Percentiles rank a stretch among this genome's conserved stretches.
Conservation (phyloP, 495 filamentous ascomycete genomes). For the Hypoxylon fragiforme region DNA sequence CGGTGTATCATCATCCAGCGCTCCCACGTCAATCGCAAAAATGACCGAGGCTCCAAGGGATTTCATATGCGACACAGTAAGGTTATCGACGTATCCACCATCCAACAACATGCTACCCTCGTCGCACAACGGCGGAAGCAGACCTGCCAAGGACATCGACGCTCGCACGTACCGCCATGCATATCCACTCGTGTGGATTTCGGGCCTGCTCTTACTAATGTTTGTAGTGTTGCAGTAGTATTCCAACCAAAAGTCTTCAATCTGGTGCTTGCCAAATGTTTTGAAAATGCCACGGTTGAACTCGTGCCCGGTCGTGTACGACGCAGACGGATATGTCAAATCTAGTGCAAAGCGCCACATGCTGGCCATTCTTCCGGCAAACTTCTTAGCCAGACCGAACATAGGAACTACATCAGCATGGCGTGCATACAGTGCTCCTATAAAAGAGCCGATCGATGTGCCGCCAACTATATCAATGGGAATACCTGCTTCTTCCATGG, state of each 20-base stretch:
- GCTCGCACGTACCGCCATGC: conserved; percentile 96
- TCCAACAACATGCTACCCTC: conserved; percentile 96
- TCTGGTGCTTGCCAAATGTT: conserved; percentile 92
- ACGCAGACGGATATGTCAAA: conserved; percentile 89
- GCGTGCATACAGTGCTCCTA: conserved; percentile 91
- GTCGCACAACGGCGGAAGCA: conserved; percentile 92
- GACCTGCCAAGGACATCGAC: conserved; percentile 91
- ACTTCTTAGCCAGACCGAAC: conserved; percentile 95
- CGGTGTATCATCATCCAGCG: conserved; percentile 85
- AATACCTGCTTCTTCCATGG: conserved; percentile 93
- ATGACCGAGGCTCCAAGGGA: conserved; percentile 89
- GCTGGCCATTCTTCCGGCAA: conserved; percentile 93
- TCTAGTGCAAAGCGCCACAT: conserved; percentile 97
- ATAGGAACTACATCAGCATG: conserved; percentile 97
- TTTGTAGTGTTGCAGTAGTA: conserved; percentile 99
- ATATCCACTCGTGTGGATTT: conserved; percentile 93
- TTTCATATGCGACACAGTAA: conserved; percentile 97
- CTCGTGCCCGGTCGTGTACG: conserved; percentile 97
- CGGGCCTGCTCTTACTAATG: conserved; percentile 83
- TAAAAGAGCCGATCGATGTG: conserved; percentile 97
- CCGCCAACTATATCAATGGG: conserved; percentile 96
- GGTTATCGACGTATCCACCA: conserved; percentile 95
- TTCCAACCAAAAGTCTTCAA: conserved; percentile 98
- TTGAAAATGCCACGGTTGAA: conserved; percentile 99
- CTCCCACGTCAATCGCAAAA: conserved; percentile 93